phyloP scores from a whole-genome alignment of 768 basidiomycete species.

The Fibroporia radiculosa region DNA sequence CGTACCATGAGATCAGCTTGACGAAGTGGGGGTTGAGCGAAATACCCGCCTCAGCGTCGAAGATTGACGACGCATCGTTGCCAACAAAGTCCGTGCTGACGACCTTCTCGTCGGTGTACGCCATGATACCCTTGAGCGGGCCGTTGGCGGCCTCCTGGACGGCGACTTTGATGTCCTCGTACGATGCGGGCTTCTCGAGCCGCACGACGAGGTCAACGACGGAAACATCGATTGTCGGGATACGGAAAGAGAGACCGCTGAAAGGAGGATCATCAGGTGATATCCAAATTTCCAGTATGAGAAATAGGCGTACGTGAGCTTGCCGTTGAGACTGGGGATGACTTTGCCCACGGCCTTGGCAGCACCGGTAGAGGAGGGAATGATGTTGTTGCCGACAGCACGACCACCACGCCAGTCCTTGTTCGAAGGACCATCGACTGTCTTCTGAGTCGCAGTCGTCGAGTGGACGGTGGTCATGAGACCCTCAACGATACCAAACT shows the following conservation, averaged over 20 bases:
- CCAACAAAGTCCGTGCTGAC: conserved; percentile 95
- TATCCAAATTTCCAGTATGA: no score
- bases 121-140: conserved; percentile 65
- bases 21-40: conserved; percentile 88
- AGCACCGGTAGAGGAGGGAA: conserved; percentile 97
- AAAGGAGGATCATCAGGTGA: conserved; percentile 5
- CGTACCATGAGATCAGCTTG: conserved; percentile 96
- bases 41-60: conserved; percentile 92
- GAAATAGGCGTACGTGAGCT: conserved; percentile 69
- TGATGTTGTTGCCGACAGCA: conserved; percentile 96
- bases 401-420: conserved; percentile 99
- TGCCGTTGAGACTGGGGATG: conserved; percentile 93
- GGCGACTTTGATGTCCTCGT: conserved; percentile 85
- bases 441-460: conserved; percentile 93
- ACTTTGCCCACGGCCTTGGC: conserved; percentile 99
- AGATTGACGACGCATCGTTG: conserved; percentile 73
- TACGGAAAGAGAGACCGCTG: conserved; percentile 94
- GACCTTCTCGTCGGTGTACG: conserved; percentile 88
- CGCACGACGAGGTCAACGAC: conserved; percentile 97
- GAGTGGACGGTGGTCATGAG: conserved; percentile 99
- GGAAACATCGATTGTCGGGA: conserved; percentile 93
- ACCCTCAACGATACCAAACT: conserved; percentile 92
- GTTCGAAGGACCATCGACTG: conserved; percentile 87
- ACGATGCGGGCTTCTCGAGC: conserved; percentile 75
- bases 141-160: conserved; percentile 74